Base-by-base conservation (phyloP, 495 filamentous ascomycete species). In the Sabuloglossum arenarium region DNA sequence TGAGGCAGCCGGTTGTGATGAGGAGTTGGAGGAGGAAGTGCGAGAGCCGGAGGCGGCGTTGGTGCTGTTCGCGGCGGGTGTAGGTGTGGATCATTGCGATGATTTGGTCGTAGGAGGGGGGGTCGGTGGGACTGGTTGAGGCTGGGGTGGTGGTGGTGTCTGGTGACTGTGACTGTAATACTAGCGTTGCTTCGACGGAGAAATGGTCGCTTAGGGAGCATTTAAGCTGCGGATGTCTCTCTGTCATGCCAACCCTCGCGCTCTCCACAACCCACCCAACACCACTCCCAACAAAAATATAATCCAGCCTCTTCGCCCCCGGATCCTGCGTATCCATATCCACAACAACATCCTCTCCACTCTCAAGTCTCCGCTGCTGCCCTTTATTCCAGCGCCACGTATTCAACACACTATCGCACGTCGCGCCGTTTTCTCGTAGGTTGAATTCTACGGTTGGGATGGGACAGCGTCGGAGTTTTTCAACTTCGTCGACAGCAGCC, bases 131-230 rank as follows among this genome's bases (percentile, higher is more conserved):
- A 19, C 16, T 37, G 30, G 29, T 9, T 21, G 52, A 1, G 3
- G 21, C 45, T 47, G 45, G 45, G 24, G 24, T 27, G 9, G 45
- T 30, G 47, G 4, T 2, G 21, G 8, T 25, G 8, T 9, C 23
- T n/a, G 37, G 45, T 14, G 28, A 31, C 0, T 21, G 27, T 21
- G 55, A 64, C 65, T 32, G 70, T 67, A 30, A 74, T 68, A n/a
- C 69, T 59, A 90, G 65, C 0, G 77, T 82, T 3, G 80, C 75
- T 65, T 86, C 81, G 39, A 96, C 79, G 30, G 85, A 85, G 66
- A 94, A 97, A 65, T 98, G 91, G 64, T 98, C 89, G 60, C 85
- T 93, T 34, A 98, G 71, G 0, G 85, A 90, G 66, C 87, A 94
- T 45, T 76, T 73, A 14, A 94, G 72, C 16, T 75, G 78, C 0